Conservation (phyloP, 257 asterid species). For the Nicotiana attenuata region DNA sequence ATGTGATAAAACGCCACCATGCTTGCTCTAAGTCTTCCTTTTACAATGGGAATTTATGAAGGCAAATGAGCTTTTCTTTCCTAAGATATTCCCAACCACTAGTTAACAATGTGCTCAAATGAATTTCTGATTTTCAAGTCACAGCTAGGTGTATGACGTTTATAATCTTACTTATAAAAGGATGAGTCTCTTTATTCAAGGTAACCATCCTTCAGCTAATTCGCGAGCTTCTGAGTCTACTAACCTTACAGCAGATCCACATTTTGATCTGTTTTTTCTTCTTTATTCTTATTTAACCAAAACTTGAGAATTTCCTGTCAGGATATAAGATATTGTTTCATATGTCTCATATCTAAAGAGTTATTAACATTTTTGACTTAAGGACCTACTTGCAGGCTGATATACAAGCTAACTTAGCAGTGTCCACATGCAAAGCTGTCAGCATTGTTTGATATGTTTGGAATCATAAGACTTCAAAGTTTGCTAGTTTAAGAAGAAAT, state of each 20-base stretch:
- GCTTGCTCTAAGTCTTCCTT: background rate
- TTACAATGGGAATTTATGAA: background rate
- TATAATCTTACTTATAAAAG: background rate
- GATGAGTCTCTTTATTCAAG: background rate
- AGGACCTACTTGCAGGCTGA: background rate
- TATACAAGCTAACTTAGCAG: background rate
- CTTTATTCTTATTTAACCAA: background rate
- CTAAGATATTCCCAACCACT: background rate
- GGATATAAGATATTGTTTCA: background rate
- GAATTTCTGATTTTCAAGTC: background rate
- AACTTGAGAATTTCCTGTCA: background rate
- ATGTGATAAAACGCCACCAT: background rate
- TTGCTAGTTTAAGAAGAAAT: background rate
- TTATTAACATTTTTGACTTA: background rate
- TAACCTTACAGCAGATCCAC: background rate
- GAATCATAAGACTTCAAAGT: background rate
- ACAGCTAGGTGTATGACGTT: too few species aligned
- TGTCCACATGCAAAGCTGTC: background rate
- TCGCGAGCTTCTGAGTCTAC: background rate
- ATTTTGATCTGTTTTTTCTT: background rate
- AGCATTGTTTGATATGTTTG: background rate
- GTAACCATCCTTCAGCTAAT: background rate
- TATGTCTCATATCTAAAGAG: background rate
- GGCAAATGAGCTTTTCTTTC: background rate
- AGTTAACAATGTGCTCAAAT: background rate